Evolutionary conservation across 305 asterid species (phyloP).

Genomic region (Withania somnifera): DNA sequence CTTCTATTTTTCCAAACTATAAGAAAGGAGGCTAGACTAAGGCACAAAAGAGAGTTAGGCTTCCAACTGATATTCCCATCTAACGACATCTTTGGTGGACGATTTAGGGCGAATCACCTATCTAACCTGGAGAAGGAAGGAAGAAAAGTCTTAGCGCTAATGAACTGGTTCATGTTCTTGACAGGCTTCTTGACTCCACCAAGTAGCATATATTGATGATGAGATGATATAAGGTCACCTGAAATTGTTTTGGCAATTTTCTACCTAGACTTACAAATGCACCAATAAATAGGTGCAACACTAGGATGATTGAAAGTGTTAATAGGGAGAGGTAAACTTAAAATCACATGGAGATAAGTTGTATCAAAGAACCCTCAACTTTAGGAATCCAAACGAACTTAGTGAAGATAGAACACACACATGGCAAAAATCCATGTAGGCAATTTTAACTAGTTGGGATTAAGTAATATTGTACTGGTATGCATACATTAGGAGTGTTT

Average conservation of each 20-base stretch:
- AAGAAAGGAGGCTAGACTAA: no score
- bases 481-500: background rate
- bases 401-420: background rate
- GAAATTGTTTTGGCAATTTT: background rate
- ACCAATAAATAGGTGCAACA: background rate
- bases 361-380: background rate
- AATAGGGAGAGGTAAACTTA: background rate
- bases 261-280: background rate
- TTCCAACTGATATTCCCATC: no score
- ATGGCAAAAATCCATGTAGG: background rate
- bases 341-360: background rate
- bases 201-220: background rate
- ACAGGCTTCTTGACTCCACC: no score
- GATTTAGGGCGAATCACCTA: no score
- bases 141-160: no score
- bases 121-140: no score
- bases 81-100: no score
- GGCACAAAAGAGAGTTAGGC: no score
- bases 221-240: background rate
- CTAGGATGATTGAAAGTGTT: background rate
- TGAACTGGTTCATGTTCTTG: no score
- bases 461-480: background rate
- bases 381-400: background rate
- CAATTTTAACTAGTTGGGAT: background rate
- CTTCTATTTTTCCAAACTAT: no score